Base-by-base conservation (phyloP, 169 alveolate species). In the Cryptosporidium xiaoi region DNA sequence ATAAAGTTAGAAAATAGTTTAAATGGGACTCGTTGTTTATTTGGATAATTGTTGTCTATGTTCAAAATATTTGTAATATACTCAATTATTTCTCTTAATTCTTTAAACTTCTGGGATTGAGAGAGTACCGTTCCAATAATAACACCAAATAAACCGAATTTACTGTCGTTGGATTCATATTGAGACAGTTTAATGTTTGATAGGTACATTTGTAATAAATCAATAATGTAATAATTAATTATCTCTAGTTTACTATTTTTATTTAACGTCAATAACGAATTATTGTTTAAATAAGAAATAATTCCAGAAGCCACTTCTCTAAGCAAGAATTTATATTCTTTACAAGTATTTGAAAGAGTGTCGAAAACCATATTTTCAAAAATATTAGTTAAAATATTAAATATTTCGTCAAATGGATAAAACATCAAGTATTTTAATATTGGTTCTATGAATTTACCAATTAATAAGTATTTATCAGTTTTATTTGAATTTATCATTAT, bases 291-390 rank as follows among this genome's bases (percentile, higher is more conserved):
- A 69, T 51, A 18, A 8, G 36, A 31, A 10, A 77, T 40, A 36
- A 77, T 46, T 12, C 55, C 55, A 8, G 58, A 60, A n/a, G 56
- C 46, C 10, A 44, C 27, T 8, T 58, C 51, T 31, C 33, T 48
- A n/a, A 77, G 36, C 15, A 2, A 24, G 2, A 33, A 55, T 31
- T 77, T 60, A 6, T 77, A 77, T 5, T 77, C 87, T 60, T 40
- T 77, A 29, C 69, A 56, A 10, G 87, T 58, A 50, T 62, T 44
- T 29, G 40, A 40, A 31, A 77, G 27, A 20, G 36, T 15, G 3
- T 51, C 16, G 18, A 40, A 62, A 44, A 77, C 15, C 69, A 77
- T 60, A 15, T 62, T 62, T 40, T 77, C 87, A 56, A 77, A 77
- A 31, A 77, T 60, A 62, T 48, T 56, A 40, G 24, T 36, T 50